Percentiles rank a stretch among this genome's conserved stretches.
These are phyloP conservation scores for Colletotrichum aenigma DNA, from an alignment of 2,329 filamentous ascomycete species.

Conservation along the genomic window DNA sequence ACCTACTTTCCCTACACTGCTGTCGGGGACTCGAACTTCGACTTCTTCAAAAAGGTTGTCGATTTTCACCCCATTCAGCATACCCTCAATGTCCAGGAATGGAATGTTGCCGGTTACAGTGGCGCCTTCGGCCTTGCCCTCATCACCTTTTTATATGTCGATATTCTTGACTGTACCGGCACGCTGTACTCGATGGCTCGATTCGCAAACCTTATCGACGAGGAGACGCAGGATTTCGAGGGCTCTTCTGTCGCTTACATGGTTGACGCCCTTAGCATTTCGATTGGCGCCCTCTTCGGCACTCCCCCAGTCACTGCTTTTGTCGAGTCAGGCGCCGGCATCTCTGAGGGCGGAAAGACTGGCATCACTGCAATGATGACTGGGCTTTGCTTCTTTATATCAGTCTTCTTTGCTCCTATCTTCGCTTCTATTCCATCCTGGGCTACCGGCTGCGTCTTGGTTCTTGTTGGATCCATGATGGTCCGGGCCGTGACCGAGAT, in stretches of 20 bases:
- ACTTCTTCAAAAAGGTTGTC: conserved; percentile 89
- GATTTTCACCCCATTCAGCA: conserved; percentile 79
- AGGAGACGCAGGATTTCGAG: conserved; percentile 85
- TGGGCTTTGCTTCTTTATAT: conserved; percentile 84
- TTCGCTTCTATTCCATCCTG: conserved; percentile 89
- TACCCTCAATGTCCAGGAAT: conserved; percentile 74
- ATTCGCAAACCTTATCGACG: conserved; percentile 80
- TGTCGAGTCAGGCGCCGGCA: conserved; percentile 88
- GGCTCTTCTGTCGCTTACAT: conserved; percentile 83
- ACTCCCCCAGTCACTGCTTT: conserved; percentile 84
- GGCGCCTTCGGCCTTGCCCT: conserved; percentile 83
- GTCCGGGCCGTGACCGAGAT: conserved; percentile 77
- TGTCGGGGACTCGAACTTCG: conserved; percentile 72
- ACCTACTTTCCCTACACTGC: conserved; percentile 81
- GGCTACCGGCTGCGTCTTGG: conserved; percentile 87
- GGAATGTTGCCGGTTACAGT: conserved; percentile 71
- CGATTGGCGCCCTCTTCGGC: conserved; percentile 79
- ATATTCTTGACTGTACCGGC: conserved; percentile 86
- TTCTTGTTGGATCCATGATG: conserved; percentile 91
- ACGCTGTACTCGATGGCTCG: conserved; percentile 90
- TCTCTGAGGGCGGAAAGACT: conserved; percentile 85
- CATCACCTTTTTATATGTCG: conserved; percentile 89
- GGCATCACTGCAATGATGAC: conserved; percentile 82
- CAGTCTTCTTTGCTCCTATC: conserved; percentile 88
- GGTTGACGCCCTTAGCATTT: conserved; percentile 79